Base-by-base conservation (phyloP, 2,329 filamentous ascomycete genomes). In the Hypoxylon sp. region DNA sequence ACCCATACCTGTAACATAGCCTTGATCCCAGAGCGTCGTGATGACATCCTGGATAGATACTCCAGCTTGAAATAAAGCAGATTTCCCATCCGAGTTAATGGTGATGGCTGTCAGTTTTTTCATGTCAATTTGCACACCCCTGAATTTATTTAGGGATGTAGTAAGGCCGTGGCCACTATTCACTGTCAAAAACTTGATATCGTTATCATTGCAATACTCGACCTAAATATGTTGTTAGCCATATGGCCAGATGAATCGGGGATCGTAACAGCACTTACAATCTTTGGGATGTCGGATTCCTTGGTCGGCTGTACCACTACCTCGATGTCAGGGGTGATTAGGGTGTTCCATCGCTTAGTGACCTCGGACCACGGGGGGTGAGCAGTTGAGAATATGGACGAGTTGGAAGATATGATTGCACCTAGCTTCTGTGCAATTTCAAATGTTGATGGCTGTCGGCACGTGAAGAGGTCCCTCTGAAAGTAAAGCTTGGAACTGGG, bases 71-170 rank as follows among this genome's bases (percentile, higher is more conserved):
- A 60, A 49, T 24, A n/a, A 34, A 4, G 51, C 57, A 20, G 51
- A 55, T 28, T 60, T 44, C 2, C 37, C 37, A 11, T 44, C 28
- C 1, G 50, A 44, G 17, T 60, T 22, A 11, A 60, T 60, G 10
- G 34, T 44, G 11, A 75, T 70, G 13, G 47, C 39, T 1, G 30
- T 30, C 0, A 75, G 66, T 2, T 49, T 2, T 1, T 5, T n/a
- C 43, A 73, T 20, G 13, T 69, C 50, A 17, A 75, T 74, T 32
- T 68, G 32, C 13, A 75, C 43, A 2, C 73, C 72, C 1, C 57
- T 62, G 54, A 74, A 72, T 11, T 39, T 41, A 3, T 34, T 48
- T 2, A 73, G 30, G n/a, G 43, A 59, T 0, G 37, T 19, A 8
- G 68, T 67, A 3, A 17, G 46, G 15, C 59, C 71, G 48, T 75